A percentile compares a stretch with the other conserved stretches of the same genome.
These are phyloP conservation scores for Platanthera zijinensis DNA, from an alignment of 106 monocot genomes.

Conservation along the genomic window DNA sequence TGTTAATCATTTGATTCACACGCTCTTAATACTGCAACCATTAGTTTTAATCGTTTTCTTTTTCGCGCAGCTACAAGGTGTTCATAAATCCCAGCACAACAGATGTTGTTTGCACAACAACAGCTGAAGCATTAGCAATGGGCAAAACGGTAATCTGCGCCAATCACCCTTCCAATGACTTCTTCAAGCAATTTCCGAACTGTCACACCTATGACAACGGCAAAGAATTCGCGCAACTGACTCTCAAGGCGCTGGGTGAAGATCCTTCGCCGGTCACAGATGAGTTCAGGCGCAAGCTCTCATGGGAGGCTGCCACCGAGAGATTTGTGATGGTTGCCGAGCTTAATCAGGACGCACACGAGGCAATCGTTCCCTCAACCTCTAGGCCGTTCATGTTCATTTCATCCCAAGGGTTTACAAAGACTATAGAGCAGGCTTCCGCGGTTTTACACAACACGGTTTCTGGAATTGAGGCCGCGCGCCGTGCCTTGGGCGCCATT, in stretches of 20 bases:
- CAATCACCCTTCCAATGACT: conserved; percentile 76
- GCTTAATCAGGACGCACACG: conserved; percentile 5
- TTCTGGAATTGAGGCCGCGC: conserved; percentile 46
- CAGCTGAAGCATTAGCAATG: conserved; percentile 85
- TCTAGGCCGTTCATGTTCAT: conserved; percentile 25
- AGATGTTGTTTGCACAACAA: conserved; percentile 95
- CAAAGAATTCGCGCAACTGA: conserved; percentile 46
- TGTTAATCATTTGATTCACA: no score
- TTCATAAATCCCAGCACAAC: conserved; percentile 84
- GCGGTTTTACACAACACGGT: conserved; percentile 44
- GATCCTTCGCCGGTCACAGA: conserved; percentile 47
- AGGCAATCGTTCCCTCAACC: conserved; percentile 1
- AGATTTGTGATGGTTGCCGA: conserved; percentile 47
- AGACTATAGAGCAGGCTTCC: conserved; percentile 41
- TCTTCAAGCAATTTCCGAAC: conserved; percentile 77
- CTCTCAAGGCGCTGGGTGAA: conserved; percentile 28
- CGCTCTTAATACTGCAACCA: neutral
- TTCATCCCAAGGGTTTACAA: conserved; percentile 21
- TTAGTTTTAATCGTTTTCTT: conserved; percentile 6
- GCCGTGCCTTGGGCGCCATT: conserved; percentile 51
- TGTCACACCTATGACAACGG: conserved; percentile 46
- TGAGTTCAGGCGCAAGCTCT: conserved; percentile 42
- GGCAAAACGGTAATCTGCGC: conserved; percentile 76
- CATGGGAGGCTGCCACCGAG: conserved; percentile 68
- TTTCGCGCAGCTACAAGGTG: conserved; percentile 63